Evolutionary conservation across 176 grass and related monocot species (phyloP), one percentile per base, ranked within the genome.

Genomic region (Oropetium thomaeum): DNA sequence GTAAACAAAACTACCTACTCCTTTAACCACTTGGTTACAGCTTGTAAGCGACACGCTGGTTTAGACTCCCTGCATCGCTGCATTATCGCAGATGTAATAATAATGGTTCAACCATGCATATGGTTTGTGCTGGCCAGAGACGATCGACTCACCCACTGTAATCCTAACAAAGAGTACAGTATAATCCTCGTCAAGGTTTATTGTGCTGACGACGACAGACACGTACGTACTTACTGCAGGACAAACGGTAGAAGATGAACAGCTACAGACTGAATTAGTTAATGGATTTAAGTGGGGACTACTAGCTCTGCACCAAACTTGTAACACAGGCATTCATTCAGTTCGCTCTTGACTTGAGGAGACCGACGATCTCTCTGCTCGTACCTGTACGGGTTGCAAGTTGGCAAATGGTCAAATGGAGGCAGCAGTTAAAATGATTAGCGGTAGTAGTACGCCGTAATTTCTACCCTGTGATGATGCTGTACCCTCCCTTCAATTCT

Each of bases 241-340:
- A 87, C 65, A 71, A 48, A 44, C 47, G 76, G 65, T 63, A 35
- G 37, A 49, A 11, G 29, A 37, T 26, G 74, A 75, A 20, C 70
- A 75, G n/a, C 19, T 15, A 22, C 61, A 75, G 78, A 12, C 15
- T 58, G 58, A 65, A 67, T 51, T 60, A 32, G 79, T 83, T 47
- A 34, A 44, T n/a, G n/a, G n/a, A n/a, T n/a, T n/a, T n/a, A 14
- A 65, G 79, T 65, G 73, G 79, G 71, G 73, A 71, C 58, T 48
- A 17, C 47, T 19, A 17, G 19, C 17, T 51, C 16, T 7, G 42
- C 58, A 60, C 79, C 65, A 48, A 83, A 78, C 85, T 40, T 60
- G 74, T 62, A 78, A 78, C 73, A 78, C 29, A 26, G 8, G 41
- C 79, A 78, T 87, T 87, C 79, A 78, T 87, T 87, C 85, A 83